Evolutionary conservation across 2,329 filamentous ascomycete genomes (phyloP).

Genomic region (Hortaea werneckii): DNA sequence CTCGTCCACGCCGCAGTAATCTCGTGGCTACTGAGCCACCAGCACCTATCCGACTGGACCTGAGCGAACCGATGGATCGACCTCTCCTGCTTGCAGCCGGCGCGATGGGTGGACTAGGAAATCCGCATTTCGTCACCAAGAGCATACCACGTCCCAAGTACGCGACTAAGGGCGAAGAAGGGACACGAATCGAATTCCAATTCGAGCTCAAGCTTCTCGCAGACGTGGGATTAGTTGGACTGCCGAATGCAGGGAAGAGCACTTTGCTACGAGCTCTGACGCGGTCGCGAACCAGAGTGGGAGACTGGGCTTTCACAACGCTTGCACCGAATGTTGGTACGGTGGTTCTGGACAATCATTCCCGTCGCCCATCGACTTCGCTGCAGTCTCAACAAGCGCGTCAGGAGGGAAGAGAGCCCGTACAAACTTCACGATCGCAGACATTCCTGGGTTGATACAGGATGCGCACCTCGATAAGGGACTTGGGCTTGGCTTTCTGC

Average conservation of each 20-base stretch:
- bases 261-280: slow-evolving; percentile 80
- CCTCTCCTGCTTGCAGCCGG: slow-evolving; percentile 82
- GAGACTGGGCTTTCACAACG: slow-evolving; percentile 95
- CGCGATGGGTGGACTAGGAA: slow-evolving; percentile 80
- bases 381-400: slow-evolving; percentile 23
- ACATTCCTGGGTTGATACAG: slow-evolving; percentile 89
- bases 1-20: slow-evolving; percentile 45
- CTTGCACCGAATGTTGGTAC: slow-evolving; percentile 92
- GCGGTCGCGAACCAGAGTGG: slow-evolving; percentile 79
- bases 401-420: slow-evolving; percentile 39
- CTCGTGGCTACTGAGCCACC: slow-evolving; percentile 59
- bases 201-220: slow-evolving; percentile 91
- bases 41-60: slow-evolving; percentile 53
- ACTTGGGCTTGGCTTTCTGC: slow-evolving; percentile 79
- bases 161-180: slow-evolving; percentile 74
- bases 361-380: slow-evolving; percentile 54
- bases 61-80: slow-evolving; percentile 61
- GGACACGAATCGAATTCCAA: slow-evolving; percentile 68
- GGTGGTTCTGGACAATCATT: slow-evolving; percentile 80
- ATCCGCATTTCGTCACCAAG: slow-evolving; percentile 80
- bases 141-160: slow-evolving; percentile 70
- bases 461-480: slow-evolving; percentile 88
- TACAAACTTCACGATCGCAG: slow-evolving; percentile 82
- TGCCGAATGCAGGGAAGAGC: slow-evolving; percentile 94
- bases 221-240: slow-evolving; percentile 85